Conservation (phyloP, 768 basidiomycete genomes). For the Zangia roseola region DNA sequence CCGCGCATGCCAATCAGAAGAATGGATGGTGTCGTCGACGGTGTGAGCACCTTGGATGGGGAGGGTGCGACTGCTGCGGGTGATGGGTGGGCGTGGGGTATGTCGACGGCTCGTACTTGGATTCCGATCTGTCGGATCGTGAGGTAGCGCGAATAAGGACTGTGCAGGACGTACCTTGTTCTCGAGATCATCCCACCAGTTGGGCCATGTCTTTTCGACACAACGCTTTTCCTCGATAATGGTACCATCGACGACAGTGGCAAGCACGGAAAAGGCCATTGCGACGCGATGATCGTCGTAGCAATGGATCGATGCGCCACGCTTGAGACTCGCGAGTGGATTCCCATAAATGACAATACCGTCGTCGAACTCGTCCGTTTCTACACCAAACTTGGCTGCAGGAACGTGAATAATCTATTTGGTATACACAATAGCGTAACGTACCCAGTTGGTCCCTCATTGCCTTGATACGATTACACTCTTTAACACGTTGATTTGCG, state of each 20-base stretch:
- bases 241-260: conserved; percentile 68
- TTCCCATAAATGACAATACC: conserved; percentile 89
- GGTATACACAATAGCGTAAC: conserved; percentile 14
- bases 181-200: conserved; percentile 98
- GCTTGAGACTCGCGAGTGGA: conserved; percentile 57
- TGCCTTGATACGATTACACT: conserved; percentile 94
- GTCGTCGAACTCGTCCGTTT: conserved; percentile 89
- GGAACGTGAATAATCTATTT: background rate
- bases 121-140: conserved; percentile 71
- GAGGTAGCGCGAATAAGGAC: background rate
- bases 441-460: conserved; percentile 95
- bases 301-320: conserved; percentile 83
- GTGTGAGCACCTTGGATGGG: conserved; percentile 6
- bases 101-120: conserved; percentile 80
- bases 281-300: conserved; percentile 99
- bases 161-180: conserved; percentile 67
- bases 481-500: conserved; percentile 97
- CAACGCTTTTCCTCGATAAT: conserved; percentile 94
- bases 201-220: conserved; percentile 99
- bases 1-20: conserved; percentile 95
- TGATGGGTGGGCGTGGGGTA: conserved; percentile 37
- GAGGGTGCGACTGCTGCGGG: conserved; percentile 43
- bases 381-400: conserved; percentile 90
- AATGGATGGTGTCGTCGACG: conserved; percentile 53
- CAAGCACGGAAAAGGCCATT: conserved; percentile 95